Evolutionary conservation across 176 grass and related monocot species (phyloP), one percentile per base, ranked within the genome.

Genomic region (Hsuehochloa calcarea): DNA sequence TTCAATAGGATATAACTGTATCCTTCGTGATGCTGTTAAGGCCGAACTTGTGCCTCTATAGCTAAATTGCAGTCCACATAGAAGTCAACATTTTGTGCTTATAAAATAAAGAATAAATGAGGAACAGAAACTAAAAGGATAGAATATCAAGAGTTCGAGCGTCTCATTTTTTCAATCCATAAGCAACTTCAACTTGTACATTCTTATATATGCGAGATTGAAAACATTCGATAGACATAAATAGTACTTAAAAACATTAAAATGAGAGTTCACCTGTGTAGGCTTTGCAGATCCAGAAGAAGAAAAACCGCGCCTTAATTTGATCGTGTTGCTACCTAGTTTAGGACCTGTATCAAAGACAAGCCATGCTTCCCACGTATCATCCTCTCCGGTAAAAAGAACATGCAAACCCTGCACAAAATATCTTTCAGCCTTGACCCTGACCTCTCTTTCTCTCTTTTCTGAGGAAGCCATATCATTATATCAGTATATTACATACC

Each of bases 311-410:
- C 91, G 93, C 82, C 93, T 99, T 86, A 99, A 80, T 75, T 99
- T 99, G 84, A 96, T 89, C 38, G 76, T 88, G 52, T 80, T 94
- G 71, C 93, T 89, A 43, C 91, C 86, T 58, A 93, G 51, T 39
- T 75, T 91, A 83, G 92, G 92, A 87, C 91, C 87, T 64, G 87
- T 86, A 74, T 93, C 91, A 88, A 86, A 97, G 38, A 92, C 90
- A 83, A 99, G 90, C 87, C 83, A 96, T 59, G 96, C 93, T 77
- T 99, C 96, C 96, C 96, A 98, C 39, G 87, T 95, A 90, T 94
- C 83, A 89, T 98, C 96, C 77, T 92, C 91, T 84, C 96, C 93
- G 63, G 93, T 98, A 87, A 98, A 98, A 80, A 99, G 88, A 80
- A 86, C 93, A 83, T 98, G 96, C 72, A 95, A 85, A 35, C 85